Conservation (phyloP, 2,329 filamentous ascomycete genomes). For the Epichloe festucae region DNA sequence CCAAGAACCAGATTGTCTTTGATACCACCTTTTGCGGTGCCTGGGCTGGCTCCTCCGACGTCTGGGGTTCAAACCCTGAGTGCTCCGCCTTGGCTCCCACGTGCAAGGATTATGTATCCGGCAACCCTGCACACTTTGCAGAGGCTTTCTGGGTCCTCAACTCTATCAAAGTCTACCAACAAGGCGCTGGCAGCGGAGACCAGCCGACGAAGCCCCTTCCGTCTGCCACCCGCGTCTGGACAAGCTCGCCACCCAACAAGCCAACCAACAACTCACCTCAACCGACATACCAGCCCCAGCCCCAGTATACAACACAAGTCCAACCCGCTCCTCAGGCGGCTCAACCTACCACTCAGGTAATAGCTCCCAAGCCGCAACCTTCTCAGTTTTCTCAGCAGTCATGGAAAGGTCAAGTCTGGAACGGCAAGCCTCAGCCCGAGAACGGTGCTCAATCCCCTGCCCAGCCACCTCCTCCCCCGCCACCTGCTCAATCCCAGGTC, state of each 20-base stretch:
- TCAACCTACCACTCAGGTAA: background rate
- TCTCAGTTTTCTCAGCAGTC: background rate
- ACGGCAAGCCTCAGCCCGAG: background rate
- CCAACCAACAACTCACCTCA: background rate
- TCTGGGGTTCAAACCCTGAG: slow-evolving; percentile 45
- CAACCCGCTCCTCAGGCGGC: background rate
- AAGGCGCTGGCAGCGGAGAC: slow-evolving; percentile 2
- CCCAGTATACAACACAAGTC: background rate
- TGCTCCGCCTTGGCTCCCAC: slow-evolving; percentile 48
- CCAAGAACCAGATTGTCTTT: slow-evolving; percentile 62
- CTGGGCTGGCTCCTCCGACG: slow-evolving; percentile 55
- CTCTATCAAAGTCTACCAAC: slow-evolving; percentile 49
- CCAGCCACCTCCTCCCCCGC: background rate
- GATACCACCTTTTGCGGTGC: slow-evolving; percentile 79
- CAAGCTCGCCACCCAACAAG: background rate
- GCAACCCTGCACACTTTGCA: slow-evolving; percentile 56
- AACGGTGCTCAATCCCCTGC: background rate
- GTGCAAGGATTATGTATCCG: slow-evolving; percentile 60
- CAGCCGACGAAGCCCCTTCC: background rate
- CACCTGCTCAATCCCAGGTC: background rate
- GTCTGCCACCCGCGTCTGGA: background rate
- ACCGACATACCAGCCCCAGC: background rate
- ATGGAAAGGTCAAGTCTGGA: background rate
- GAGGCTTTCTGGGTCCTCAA: slow-evolving; percentile 71
- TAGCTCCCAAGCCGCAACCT: background rate